These are phyloP conservation scores for Hirschfeldia incana DNA, from an alignment of 345 rosid species.

Conservation along the genomic window DNA sequence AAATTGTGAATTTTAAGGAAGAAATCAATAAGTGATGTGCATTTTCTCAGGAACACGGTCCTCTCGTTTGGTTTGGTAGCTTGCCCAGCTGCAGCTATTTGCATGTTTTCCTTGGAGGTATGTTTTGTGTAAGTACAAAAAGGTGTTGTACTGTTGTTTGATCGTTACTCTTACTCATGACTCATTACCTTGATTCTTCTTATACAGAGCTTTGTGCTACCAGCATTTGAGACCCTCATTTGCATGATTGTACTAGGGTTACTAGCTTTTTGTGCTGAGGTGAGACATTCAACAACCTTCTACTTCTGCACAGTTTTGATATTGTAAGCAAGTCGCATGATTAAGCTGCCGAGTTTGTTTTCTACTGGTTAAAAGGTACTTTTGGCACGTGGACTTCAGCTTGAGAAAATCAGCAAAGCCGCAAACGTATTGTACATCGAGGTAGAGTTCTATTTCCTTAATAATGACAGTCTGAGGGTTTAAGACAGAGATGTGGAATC, in stretches of 20 bases:
- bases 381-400: conserved; percentile 85
- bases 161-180: neutral
- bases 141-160: neutral
- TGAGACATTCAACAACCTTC: conserved; percentile 22
- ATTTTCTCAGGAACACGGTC: conserved; percentile 65
- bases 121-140: conserved; percentile 17
- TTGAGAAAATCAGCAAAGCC: conserved; percentile 83
- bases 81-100: conserved; percentile 71
- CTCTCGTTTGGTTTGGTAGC: conserved; percentile 75
- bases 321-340: neutral
- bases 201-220: conserved; percentile 71
- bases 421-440: conserved; percentile 65
- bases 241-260: conserved; percentile 63
- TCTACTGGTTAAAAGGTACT: conserved; percentile 49
- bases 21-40: conserved; percentile 6
- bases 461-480: neutral
- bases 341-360: neutral
- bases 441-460: conserved; percentile 43
- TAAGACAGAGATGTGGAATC: neutral
- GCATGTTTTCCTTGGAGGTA: conserved; percentile 73
- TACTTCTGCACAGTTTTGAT: neutral
- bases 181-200: neutral
- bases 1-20: neutral
- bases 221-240: conserved; percentile 51
- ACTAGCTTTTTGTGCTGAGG: conserved; percentile 85